phyloP scores from a whole-genome alignment of 2,329 filamentous ascomycete species.

The Tolypocladium sp. region DNA sequence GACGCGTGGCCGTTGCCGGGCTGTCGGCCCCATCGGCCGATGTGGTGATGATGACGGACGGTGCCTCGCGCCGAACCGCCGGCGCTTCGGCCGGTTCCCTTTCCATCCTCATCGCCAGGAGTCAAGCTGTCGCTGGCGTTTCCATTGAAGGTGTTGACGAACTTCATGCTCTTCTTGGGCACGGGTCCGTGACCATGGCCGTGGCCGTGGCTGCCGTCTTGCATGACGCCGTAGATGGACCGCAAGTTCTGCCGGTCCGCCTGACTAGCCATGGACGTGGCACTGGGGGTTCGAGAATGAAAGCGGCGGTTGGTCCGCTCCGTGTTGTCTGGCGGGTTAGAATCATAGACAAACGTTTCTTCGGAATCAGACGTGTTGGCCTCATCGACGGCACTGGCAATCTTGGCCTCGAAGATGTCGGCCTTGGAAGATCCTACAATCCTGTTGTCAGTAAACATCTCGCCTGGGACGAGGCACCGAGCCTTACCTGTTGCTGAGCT shows the following conservation, averaged over 20 bases:
- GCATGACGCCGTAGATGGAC: slow-evolving; percentile 59
- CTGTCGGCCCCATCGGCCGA: slow-evolving; percentile 65
- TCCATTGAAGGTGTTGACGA: slow-evolving; percentile 69
- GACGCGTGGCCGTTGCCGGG: slow-evolving; percentile 60
- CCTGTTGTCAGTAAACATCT: not conserved
- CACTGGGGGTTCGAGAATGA: slow-evolving; percentile 90
- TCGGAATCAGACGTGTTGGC: slow-evolving; percentile 95
- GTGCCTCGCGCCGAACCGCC: slow-evolving; percentile 56
- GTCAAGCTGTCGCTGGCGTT: slow-evolving; percentile 41
- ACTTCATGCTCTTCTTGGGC: slow-evolving; percentile 89
- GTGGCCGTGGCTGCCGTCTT: slow-evolving; percentile 34
- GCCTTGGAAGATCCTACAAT: slow-evolving; percentile 77
- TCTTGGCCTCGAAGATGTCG: slow-evolving; percentile 95
- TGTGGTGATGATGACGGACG: slow-evolving; percentile 64
- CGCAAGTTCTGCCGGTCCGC: slow-evolving; percentile 51
- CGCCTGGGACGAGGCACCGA: not conserved
- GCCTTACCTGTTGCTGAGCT: slow-evolving; percentile 63
- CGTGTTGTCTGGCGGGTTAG: slow-evolving; percentile 68
- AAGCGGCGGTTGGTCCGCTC: slow-evolving; percentile 60
- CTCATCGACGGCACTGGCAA: slow-evolving; percentile 91
- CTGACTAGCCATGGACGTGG: slow-evolving; percentile 73
- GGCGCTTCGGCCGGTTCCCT: slow-evolving; percentile 51
- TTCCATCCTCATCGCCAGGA: slow-evolving; percentile 58
- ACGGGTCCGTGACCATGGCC: slow-evolving; percentile 15
- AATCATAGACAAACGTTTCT: slow-evolving; percentile 98